Evolutionary conservation across 202 grass and related monocot species (phyloP), one percentile per base, ranked within the genome.

Genomic region (Hordeum pubiflorum): DNA sequence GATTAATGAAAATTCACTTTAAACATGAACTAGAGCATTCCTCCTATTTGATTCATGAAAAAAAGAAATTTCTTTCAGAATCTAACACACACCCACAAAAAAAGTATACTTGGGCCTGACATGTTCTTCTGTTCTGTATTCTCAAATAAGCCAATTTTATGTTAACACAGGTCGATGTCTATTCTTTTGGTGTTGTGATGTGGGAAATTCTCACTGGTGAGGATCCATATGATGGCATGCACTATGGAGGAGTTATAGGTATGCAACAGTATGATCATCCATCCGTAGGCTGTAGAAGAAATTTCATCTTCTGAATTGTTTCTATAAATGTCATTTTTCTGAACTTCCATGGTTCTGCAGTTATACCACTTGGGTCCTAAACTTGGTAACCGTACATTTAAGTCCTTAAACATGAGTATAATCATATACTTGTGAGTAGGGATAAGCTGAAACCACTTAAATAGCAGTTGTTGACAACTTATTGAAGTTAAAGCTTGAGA

Each of bases 221-320:
- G 27, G 94, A 97, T 63, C 94, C 91, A 43, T 97, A 97, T 50
- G 89, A 72, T 79, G 89, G 87, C 64, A 90, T 94, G 94, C 94
- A 97, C 83, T 94, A 94, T 59, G 94, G 89, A 76, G 91, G 83
- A 83, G 89, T 97, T 27, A 92, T 97, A 94, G 91, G 89, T 97
- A 94, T 15, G 67, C 36, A 74, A 58, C 61, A 80, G 23, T 46
- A 46, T 46, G 40, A 61, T 32, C 43, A 21, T 54, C 17, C 50
- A n/a, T 8, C 50, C 6, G 2, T n/a, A 52, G 48, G 48, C 6
- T 52, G 24, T 17, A 72, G 69, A 7, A 32, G 23, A 18, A 32
- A 31, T 72, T 9, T 6, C 43, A 52, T 72, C 24, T 31, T 18
- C 15, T 72, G 14, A 72, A 52, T 69, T 52, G 33, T 15, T 33